Conservation (phyloP, 495 filamentous ascomycete genomes). For the Penicillium egyptiacum region DNA sequence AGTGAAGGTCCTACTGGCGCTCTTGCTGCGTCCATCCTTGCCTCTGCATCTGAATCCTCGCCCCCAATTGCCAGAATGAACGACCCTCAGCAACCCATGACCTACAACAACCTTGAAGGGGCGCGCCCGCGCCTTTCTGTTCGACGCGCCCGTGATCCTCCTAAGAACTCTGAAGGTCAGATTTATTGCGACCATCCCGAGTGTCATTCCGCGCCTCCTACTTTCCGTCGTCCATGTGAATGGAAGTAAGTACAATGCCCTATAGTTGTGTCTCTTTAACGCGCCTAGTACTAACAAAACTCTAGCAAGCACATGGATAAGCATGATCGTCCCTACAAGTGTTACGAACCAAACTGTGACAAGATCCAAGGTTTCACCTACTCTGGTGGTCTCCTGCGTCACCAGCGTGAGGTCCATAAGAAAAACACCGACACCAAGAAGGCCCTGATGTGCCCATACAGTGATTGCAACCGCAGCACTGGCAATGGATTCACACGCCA, state of each 20-base stretch:
- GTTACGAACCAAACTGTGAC: conserved; percentile 70
- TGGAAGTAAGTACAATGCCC: conserved; percentile 69
- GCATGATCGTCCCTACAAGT: conserved; percentile 89
- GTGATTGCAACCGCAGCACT: conserved; percentile 81
- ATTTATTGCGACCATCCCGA: conserved; percentile 66
- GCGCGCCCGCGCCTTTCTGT: conserved; percentile 47
- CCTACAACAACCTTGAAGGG: conserved; percentile 36
- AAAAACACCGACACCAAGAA: conserved; percentile 83
- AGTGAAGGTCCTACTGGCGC: conserved; percentile 49
- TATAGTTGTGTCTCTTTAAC: background rate
- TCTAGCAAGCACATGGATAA: conserved; percentile 94
- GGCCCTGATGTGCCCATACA: conserved; percentile 75
- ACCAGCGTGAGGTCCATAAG: conserved; percentile 88
- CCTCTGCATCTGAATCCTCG: conserved; percentile 40
- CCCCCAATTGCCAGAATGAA: conserved; percentile 43
- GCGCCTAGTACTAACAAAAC: conserved; percentile 20
- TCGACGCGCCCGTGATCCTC: conserved; percentile 55
- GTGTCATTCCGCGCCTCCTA: conserved; percentile 55
- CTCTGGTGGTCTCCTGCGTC: conserved; percentile 79
- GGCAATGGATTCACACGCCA: conserved; percentile 81
- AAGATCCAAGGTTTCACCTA: conserved; percentile 94
- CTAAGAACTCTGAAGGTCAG: conserved; percentile 64
- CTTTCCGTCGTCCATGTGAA: conserved; percentile 82
- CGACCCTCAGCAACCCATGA: conserved; percentile 37
- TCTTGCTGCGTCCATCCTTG: conserved; percentile 39